Evolutionary conservation across 768 basidiomycete species (phyloP).

Genomic region (Mycena leptocephala): DNA sequence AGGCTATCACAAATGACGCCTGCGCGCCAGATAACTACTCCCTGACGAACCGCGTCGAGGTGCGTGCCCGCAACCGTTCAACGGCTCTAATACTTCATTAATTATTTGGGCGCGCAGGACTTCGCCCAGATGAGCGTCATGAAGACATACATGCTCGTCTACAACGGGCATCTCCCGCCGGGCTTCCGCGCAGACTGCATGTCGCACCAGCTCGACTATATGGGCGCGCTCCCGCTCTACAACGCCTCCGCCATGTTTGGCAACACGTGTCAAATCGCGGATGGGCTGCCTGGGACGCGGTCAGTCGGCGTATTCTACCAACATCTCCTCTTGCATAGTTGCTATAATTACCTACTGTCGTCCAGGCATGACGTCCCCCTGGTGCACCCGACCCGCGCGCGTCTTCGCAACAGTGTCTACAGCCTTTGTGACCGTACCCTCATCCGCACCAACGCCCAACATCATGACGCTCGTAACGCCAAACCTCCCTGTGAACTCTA

Average conservation of each 20-base stretch:
- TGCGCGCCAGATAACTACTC: constrained; percentile 51
- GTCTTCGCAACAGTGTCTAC: too few relatives aligned
- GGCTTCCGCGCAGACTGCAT: constrained; percentile 11
- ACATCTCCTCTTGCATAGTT: too few relatives aligned
- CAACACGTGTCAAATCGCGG: not conserved
- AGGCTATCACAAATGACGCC: constrained; percentile 42
- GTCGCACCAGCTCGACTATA: constrained; percentile 8
- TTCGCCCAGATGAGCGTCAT: constrained; percentile 7
- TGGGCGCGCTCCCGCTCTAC: not conserved
- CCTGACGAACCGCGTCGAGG: constrained; percentile 44
- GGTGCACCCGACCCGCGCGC: too few relatives aligned
- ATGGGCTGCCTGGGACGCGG: not conserved
- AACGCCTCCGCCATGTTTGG: not conserved
- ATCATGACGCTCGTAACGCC: too few relatives aligned
- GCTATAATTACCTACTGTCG: too few relatives aligned
- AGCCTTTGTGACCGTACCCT: too few relatives aligned
- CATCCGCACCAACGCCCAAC: too few relatives aligned
- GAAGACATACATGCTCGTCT: not conserved
- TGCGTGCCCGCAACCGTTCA: constrained; percentile 1
- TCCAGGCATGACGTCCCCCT: too few relatives aligned
- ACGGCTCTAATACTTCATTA: not conserved
- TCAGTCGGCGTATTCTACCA: not conserved
- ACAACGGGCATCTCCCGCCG: constrained; percentile 5
- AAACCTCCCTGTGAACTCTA: too few relatives aligned
- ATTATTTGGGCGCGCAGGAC: not conserved